Conservation (phyloP, 345 rosid species). For the Boechera stricta region DNA sequence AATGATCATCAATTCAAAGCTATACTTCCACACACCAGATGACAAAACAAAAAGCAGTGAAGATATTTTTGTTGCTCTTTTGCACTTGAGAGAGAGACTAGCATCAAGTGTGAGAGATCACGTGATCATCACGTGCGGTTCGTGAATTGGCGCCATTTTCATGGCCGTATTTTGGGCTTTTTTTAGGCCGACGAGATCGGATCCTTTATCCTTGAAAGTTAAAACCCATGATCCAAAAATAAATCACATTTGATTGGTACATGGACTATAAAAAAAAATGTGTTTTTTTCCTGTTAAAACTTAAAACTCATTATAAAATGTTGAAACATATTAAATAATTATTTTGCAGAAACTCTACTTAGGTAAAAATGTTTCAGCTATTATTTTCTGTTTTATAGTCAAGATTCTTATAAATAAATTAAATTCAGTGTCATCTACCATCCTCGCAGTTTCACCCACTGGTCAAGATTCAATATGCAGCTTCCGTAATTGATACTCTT, state of each 20-base stretch:
- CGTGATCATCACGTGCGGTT: slow-evolving; percentile 29
- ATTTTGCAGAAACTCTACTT: background rate
- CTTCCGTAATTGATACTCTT: background rate
- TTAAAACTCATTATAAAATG: no score
- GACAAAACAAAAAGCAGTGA: background rate
- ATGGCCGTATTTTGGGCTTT: slow-evolving; percentile 34
- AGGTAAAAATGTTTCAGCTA: background rate
- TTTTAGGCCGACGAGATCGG: slow-evolving; percentile 15
- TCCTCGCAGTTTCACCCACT: background rate
- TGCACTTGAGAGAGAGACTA: background rate
- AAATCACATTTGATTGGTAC: no score
- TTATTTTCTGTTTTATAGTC: background rate
- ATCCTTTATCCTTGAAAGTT: background rate
- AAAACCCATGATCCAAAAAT: background rate
- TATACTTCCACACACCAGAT: background rate
- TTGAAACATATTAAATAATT: background rate
- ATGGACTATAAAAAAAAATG: no score
- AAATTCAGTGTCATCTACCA: background rate
- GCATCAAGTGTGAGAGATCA: slow-evolving; percentile 11
- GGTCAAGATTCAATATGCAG: background rate
- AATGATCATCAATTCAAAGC: slow-evolving; percentile 33
- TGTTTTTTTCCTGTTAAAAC: no score
- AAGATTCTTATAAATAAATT: background rate
- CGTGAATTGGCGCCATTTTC: slow-evolving; percentile 23
- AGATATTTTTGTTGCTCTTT: slow-evolving; percentile 30